phyloP scores from a whole-genome alignment of 352 stramenopile genomes.

The Globisporangium camurandrum region DNA sequence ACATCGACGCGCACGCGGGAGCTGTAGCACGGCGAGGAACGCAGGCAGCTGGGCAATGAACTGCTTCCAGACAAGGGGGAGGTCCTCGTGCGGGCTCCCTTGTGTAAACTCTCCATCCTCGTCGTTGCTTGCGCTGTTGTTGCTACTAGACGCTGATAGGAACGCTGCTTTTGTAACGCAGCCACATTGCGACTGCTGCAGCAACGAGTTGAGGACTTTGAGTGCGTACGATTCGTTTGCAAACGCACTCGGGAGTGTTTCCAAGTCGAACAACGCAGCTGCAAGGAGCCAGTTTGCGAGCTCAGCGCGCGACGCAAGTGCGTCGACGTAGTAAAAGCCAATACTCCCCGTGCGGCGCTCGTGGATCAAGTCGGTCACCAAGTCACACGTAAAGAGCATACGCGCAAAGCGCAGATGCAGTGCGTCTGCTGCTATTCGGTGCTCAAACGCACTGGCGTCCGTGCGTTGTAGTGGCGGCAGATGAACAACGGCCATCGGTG shows the following conservation, averaged over 20 bases:
- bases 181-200: slow-evolving; percentile 63
- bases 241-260: slow-evolving; percentile 41
- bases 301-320: slow-evolving; percentile 26
- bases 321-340: slow-evolving; percentile 37
- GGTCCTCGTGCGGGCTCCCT: slow-evolving; percentile 42
- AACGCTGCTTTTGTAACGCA: slow-evolving; percentile 58
- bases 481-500: slow-evolving; percentile 9
- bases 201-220: slow-evolving; percentile 74
- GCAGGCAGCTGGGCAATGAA: slow-evolving; percentile 36
- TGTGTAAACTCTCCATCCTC: slow-evolving; percentile 14
- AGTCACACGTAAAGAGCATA: slow-evolving; percentile 75
- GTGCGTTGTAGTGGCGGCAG: neutral
- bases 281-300: slow-evolving; percentile 33
- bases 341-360: slow-evolving; percentile 50
- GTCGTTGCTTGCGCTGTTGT: slow-evolving; percentile 1
- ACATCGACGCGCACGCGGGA: slow-evolving; percentile 9
- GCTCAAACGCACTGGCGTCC: slow-evolving; percentile 4
- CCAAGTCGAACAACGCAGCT: slow-evolving; percentile 31
- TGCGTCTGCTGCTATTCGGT: slow-evolving; percentile 23
- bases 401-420: slow-evolving; percentile 45
- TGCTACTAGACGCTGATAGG: slow-evolving; percentile 5
- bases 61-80: slow-evolving; percentile 55
- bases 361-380: slow-evolving; percentile 73
- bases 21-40: slow-evolving; percentile 28
- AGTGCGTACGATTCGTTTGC: slow-evolving; percentile 64